These are phyloP conservation scores for Lodderomyces orthopsilosis DNA, from an alignment of 1,139 yeast species.

Conservation along the genomic window DNA sequence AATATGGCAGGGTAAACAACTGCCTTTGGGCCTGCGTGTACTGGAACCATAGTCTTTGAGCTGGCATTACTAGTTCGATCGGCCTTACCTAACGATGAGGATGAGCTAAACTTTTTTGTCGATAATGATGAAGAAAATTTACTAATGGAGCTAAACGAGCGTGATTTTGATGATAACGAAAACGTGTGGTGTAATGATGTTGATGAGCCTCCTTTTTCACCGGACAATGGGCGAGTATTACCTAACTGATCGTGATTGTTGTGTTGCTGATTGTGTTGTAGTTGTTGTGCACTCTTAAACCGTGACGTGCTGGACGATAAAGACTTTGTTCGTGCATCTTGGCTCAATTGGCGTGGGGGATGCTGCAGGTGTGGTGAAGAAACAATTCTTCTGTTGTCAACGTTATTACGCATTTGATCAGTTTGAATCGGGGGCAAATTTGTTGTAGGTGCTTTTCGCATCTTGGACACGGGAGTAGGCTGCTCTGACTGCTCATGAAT, in stretches of 20 bases:
- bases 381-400: constrained; percentile 22
- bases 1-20: constrained; percentile 84
- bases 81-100: constrained; percentile 29
- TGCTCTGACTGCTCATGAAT: constrained; percentile 10
- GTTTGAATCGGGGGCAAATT: constrained; percentile 22
- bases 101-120: constrained; percentile 39
- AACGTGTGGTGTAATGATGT: constrained; percentile 34
- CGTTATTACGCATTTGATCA: constrained; percentile 11
- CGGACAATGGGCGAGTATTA: constrained; percentile 16
- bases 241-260: constrained; percentile 10
- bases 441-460: constrained; percentile 14
- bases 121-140: constrained; percentile 40
- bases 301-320: constrained; percentile 22
- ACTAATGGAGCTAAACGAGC: constrained; percentile 44
- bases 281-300: constrained; percentile 6
- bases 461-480: constrained; percentile 3
- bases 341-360: constrained; percentile 10
- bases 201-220: constrained; percentile 22
- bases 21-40: constrained; percentile 44
- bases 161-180: constrained; percentile 40
- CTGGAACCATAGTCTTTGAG: constrained; percentile 7
- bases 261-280: constrained; percentile 10
- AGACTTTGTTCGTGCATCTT: constrained; percentile 24
- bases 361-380: constrained; percentile 24
- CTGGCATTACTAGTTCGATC: constrained; percentile 30